phyloP scores from a whole-genome alignment of 1,139 yeast species.

The Debaryomyces sp. region DNA sequence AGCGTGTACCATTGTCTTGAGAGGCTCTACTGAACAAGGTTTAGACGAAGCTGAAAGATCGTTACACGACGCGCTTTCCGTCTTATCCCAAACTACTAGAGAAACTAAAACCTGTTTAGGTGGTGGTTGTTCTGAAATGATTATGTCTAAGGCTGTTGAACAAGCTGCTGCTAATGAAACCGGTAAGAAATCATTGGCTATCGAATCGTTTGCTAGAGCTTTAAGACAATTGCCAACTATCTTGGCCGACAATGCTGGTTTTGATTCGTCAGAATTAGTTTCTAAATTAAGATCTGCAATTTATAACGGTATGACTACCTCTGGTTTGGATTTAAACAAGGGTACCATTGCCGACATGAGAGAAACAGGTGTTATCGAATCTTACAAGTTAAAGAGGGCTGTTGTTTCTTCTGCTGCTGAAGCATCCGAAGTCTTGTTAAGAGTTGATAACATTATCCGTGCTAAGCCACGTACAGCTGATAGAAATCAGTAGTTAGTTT shows the following conservation, averaged over 20 bases:
- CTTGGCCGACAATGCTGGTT: slow-evolving; percentile 96
- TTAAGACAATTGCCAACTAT: slow-evolving; percentile 94
- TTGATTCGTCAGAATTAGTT: slow-evolving; percentile 89
- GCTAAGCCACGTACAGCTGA: slow-evolving; percentile 98
- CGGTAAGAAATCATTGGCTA: slow-evolving; percentile 92
- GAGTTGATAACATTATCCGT: slow-evolving; percentile 95
- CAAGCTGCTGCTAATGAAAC: slow-evolving; percentile 91
- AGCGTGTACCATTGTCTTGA: slow-evolving; percentile 93
- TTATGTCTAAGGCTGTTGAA: slow-evolving; percentile 97
- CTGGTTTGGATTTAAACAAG: slow-evolving; percentile 83
- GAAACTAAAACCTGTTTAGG: slow-evolving; percentile 97
- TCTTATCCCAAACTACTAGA: slow-evolving; percentile 89
- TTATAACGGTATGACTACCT: slow-evolving; percentile 88
- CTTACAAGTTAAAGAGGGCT: slow-evolving; percentile 87
- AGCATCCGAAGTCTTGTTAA: slow-evolving; percentile 91
- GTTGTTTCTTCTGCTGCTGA: slow-evolving; percentile 97
- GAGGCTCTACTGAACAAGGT: slow-evolving; percentile 97
- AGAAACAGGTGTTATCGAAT: slow-evolving; percentile 89
- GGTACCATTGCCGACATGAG: slow-evolving; percentile 94
- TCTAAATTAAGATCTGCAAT: slow-evolving; percentile 90
- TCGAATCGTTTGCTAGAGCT: slow-evolving; percentile 93
- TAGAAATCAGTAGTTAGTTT: slow-evolving; percentile 45
- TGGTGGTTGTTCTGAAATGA: slow-evolving; percentile 98
- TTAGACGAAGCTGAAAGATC: slow-evolving; percentile 95
- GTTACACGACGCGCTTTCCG: slow-evolving; percentile 94